phyloP scores from a whole-genome alignment of 2,329 filamentous ascomycete genomes.

The Chaetothyriales sp. region DNA sequence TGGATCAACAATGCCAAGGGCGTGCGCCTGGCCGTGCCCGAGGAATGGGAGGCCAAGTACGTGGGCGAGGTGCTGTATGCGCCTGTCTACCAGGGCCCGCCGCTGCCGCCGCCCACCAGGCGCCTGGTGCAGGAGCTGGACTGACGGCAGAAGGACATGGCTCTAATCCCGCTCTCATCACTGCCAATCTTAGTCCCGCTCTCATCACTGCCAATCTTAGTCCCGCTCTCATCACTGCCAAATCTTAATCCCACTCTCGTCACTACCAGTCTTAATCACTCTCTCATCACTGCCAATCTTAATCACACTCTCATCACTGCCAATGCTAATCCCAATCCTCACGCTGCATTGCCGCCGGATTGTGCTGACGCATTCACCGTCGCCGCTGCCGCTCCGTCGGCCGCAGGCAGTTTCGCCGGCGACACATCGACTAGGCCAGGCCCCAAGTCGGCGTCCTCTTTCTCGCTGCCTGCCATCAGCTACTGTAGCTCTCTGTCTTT shows the following conservation, averaged over 20 bases:
- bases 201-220: too few species aligned
- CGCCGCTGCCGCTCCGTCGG: background rate
- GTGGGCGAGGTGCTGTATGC: conserved; percentile 18
- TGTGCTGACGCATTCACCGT: background rate
- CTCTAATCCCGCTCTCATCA: background rate
- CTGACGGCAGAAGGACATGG: conserved; percentile 7
- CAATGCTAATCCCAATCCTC: background rate
- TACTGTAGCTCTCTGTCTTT: background rate
- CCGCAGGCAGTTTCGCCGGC: background rate
- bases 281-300: too few species aligned
- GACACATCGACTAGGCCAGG: conserved; percentile 5
- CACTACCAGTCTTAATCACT: too few species aligned
- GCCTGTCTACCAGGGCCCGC: conserved; percentile 22
- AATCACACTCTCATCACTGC: background rate
- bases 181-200: too few species aligned
- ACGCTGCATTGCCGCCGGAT: background rate
- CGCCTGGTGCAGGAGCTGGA: conserved; percentile 16
- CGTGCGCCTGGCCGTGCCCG: conserved; percentile 30
- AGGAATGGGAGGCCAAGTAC: conserved; percentile 35
- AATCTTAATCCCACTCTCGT: background rate
- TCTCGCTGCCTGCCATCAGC: background rate
- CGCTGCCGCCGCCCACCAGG: conserved; percentile 7
- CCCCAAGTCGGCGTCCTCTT: conserved; percentile 2
- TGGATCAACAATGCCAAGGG: conserved; percentile 32
- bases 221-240: background rate